These are phyloP conservation scores for Ogataea nakhonphanomensis DNA, from an alignment of 805 yeast species.

Conservation along the genomic window DNA sequence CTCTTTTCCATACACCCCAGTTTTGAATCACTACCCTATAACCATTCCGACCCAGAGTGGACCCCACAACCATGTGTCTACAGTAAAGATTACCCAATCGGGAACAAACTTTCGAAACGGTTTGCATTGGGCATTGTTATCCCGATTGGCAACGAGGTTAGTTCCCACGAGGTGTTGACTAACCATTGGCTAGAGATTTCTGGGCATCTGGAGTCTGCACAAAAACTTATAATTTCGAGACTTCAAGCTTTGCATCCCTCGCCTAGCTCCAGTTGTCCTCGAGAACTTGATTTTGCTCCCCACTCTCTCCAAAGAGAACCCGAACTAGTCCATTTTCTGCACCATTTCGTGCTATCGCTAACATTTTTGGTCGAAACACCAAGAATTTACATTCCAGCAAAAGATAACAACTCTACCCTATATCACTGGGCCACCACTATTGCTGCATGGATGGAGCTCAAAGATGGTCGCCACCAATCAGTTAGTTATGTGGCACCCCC, in stretches of 20 bases:
- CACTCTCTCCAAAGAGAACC: slow-evolving; percentile 40
- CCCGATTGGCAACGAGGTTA: slow-evolving; percentile 36
- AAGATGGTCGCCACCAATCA: slow-evolving; percentile 37
- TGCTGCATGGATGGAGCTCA: slow-evolving; percentile 52
- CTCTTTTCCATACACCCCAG: slow-evolving; percentile 36
- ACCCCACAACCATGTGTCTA: slow-evolving; percentile 39
- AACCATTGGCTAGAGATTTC: slow-evolving; percentile 49
- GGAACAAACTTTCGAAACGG: slow-evolving; percentile 27
- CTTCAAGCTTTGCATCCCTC: slow-evolving; percentile 23
- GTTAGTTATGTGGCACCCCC: slow-evolving; percentile 1
- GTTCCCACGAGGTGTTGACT: slow-evolving; percentile 39
- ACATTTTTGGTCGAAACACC: slow-evolving; percentile 44
- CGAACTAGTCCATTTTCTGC: slow-evolving; percentile 40
- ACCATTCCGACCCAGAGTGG: slow-evolving; percentile 33
- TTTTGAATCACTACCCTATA: slow-evolving; percentile 12
- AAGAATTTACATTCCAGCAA: slow-evolving; percentile 41
- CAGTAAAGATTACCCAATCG: slow-evolving; percentile 26
- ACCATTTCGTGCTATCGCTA: slow-evolving; percentile 36
- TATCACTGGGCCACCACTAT: slow-evolving; percentile 52
- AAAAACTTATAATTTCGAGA: slow-evolving; percentile 38
- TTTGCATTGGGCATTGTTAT: slow-evolving; percentile 48
- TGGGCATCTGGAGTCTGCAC: slow-evolving; percentile 38
- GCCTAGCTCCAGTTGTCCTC: slow-evolving; percentile 5
- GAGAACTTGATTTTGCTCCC: slow-evolving; percentile 32
- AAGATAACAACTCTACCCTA: slow-evolving; percentile 37